These are phyloP conservation scores for Syzygium oleosum DNA, from an alignment of 345 rosid genomes.

Conservation along the genomic window DNA sequence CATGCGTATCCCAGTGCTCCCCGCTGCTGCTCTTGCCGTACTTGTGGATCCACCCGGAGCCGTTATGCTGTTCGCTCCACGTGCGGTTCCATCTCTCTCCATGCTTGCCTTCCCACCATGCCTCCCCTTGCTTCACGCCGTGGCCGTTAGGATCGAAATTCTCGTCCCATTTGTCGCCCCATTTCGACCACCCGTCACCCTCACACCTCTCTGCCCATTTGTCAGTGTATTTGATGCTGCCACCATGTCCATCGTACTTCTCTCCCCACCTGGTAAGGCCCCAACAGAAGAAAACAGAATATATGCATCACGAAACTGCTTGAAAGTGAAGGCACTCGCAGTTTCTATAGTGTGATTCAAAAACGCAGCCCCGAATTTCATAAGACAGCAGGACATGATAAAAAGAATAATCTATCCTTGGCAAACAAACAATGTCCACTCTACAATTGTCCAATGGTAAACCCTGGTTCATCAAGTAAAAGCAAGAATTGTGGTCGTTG, in stretches of 20 bases:
- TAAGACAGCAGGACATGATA: neutral
- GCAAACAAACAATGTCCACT: neutral
- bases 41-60: slow-evolving; percentile 94
- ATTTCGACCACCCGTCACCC: slow-evolving; percentile 81
- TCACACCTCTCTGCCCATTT: slow-evolving; percentile 93
- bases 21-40: slow-evolving; percentile 95
- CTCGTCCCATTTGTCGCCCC: slow-evolving; percentile 99
- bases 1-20: slow-evolving; percentile 91
- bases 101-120: slow-evolving; percentile 88
- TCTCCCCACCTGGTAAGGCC: slow-evolving; percentile 76
- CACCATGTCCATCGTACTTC: slow-evolving; percentile 79
- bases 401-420: neutral
- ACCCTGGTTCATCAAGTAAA: neutral
- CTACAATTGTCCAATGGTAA: neutral
- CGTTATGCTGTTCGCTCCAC: slow-evolving; percentile 89
- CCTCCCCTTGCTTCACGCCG: slow-evolving; percentile 97
- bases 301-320: neutral
- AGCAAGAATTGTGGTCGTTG: neutral
- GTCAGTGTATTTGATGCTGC: slow-evolving; percentile 84
- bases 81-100: slow-evolving; percentile 90
- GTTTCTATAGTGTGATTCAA: neutral
- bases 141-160: slow-evolving; percentile 56
- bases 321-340: neutral
- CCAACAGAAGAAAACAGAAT: neutral
- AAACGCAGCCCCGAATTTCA: neutral